Evolutionary conservation across 805 yeast species (phyloP), one percentile per base, ranked within the genome.

Genomic region (Nakazawaea populi): DNA sequence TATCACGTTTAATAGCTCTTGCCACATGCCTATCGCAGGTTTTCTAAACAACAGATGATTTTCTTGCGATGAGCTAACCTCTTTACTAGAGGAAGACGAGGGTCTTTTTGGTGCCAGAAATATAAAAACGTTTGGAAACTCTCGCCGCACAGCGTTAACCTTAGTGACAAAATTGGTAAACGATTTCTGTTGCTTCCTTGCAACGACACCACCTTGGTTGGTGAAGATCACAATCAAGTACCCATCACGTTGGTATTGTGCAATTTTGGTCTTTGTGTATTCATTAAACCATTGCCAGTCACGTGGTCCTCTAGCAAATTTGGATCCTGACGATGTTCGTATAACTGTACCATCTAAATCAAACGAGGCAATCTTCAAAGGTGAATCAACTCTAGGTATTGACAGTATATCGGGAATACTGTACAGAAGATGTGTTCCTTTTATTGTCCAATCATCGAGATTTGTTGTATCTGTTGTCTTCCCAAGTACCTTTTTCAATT

Each of bases 331-430:
- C 60, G 79, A 83, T 0, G 96, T 83, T 12, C 63, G 62, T 0
- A 89, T 79, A 6, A 92, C 57, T 0, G 98, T 92, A 7, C 80
- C 85, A 69, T 92, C 99, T 47, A 92, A 70, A 64, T 92, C 98
- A 65, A 91, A 92, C 0, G 87, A 86, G 2, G 89, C 89, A 1
- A 86, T 58, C 41, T 72, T 73, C 2, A 69, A 52, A 4, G 54
- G 48, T 2, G 11, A 8, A 32, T 32, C 35, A 9, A 11, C 9
- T 7, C 14, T 7, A 5, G 12, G 6, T 3, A n/a, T 31, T 9
- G 37, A 35, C 31, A 29, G 28, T 10, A 9, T 30, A 10, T 12
- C 5, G 6, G 48, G 43, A 5, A n/a, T 11, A 11, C 7, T 12
- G 18, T 49, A 49, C 35, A 42, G 38, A 6, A 49, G 14, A 39